Conservation (phyloP, 2,329 filamentous ascomycete species). For the Tympanopsis confertula region DNA sequence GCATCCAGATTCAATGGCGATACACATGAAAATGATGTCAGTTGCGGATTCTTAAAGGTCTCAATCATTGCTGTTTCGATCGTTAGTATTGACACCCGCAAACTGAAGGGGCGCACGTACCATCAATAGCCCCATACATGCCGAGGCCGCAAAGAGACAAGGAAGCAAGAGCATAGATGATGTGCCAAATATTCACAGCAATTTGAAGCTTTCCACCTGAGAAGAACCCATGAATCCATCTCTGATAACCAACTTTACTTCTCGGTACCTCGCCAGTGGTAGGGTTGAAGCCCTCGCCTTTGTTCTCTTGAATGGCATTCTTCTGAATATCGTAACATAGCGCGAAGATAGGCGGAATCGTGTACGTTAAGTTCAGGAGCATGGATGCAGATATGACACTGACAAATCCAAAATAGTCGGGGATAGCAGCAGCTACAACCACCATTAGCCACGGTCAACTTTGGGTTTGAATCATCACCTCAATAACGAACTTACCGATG, state of each 20-base stretch:
- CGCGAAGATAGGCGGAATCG: conserved; percentile 38
- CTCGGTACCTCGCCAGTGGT: conserved; percentile 4
- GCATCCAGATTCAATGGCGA: conserved; percentile 6
- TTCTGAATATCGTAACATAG: conserved; percentile 31
- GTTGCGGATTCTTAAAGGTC: conserved; percentile 5
- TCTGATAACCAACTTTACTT: conserved; percentile 3
- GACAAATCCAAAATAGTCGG: conserved; percentile 33
- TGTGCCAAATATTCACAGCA: conserved; percentile 16
- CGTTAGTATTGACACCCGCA: conserved; percentile 2
- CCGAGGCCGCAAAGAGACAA: neutral
- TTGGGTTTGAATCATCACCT: no score
- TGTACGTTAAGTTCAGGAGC: conserved; percentile 48
- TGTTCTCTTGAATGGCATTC: conserved; percentile 22
- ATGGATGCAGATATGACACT: conserved; percentile 38
- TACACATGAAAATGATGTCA: conserved; percentile 6
- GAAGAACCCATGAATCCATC: conserved; percentile 8
- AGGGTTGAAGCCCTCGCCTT: conserved; percentile 8
- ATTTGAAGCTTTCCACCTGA: conserved; percentile 4
- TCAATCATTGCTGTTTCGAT: conserved; percentile 6
- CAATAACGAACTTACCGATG: no score
- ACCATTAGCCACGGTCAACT: no score
- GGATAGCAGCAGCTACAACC: conserved; percentile 39
- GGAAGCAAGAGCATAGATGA: conserved; percentile 5
- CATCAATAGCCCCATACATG: neutral
- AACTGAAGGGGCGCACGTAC: neutral